Percentiles rank a stretch among this genome's conserved stretches.
Conservation (phyloP, 2,329 filamentous ascomycete genomes). For the Colletotrichum falcatum region DNA sequence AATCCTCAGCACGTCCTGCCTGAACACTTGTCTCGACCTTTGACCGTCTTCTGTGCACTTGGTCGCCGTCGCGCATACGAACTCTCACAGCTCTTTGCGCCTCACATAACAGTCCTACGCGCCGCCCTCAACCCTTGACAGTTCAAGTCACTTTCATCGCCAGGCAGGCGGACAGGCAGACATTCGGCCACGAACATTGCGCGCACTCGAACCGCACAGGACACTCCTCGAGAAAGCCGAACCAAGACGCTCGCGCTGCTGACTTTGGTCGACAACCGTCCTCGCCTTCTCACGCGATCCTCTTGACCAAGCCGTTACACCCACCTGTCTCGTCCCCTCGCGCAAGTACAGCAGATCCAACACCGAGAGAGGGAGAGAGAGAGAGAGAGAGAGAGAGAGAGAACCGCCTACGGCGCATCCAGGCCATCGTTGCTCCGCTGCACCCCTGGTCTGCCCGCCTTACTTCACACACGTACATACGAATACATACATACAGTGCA, state of each 20-base stretch:
- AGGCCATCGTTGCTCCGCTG: conserved; percentile 33
- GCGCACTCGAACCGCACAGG: conserved; percentile 7
- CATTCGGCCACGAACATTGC: conserved; percentile 1
- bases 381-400: no score
- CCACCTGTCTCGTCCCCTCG: background rate
- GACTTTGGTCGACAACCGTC: conserved; percentile 7
- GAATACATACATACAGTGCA: background rate
- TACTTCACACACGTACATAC: conserved; percentile 30
- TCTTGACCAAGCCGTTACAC: conserved; percentile 19
- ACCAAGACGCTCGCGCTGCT: conserved; percentile 1
- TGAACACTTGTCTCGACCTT: conserved; percentile 13
- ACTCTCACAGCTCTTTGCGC: background rate
- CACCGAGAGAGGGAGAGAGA: no score
- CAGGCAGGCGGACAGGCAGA: background rate
- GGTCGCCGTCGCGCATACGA: conserved; percentile 7
- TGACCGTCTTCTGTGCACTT: conserved; percentile 6
- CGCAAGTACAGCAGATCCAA: conserved; percentile 10
- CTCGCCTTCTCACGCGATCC: conserved; percentile 6
- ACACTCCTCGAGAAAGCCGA: conserved; percentile 7
- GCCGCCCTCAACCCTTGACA: conserved; percentile 22
- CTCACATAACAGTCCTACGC: background rate
- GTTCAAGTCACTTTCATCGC: conserved; percentile 23
- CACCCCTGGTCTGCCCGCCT: conserved; percentile 33
- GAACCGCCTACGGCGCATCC: conserved; percentile 22
- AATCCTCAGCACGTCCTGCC: conserved; percentile 3